Evolutionary conservation across 371 early-diverging fungal species (phyloP).

Genomic region (Syncephalastrum monosporum): DNA sequence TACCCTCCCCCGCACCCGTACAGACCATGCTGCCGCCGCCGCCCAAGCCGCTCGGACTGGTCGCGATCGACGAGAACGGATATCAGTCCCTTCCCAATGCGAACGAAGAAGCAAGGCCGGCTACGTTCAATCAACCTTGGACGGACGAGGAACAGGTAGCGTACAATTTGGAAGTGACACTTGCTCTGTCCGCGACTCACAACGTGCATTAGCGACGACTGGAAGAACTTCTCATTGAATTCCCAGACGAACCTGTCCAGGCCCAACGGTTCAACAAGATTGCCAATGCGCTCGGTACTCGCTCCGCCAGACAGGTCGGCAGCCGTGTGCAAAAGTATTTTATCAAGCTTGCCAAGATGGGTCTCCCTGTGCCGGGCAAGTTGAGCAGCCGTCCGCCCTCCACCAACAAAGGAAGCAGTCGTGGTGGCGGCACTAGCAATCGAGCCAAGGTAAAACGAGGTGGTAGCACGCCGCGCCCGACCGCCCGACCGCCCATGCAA

Average conservation of each 20-base stretch:
- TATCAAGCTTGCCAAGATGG: conserved; percentile 63
- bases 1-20: no score
- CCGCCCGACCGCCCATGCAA: conserved; percentile 10
- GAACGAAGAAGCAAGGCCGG: conserved; percentile 17
- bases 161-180: not conserved
- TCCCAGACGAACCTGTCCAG: conserved; percentile 64
- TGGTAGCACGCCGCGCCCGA: conserved; percentile 1
- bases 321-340: conserved; percentile 71
- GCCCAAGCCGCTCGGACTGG: not conserved
- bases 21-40: not conserved
- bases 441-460: conserved; percentile 3
- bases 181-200: not conserved
- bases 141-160: conserved; percentile 64
- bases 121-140: conserved; percentile 62
- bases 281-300: conserved; percentile 57
- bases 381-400: not conserved
- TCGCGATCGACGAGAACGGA: no score
- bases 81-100: no score
- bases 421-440: not conserved
- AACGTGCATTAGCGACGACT: conserved; percentile 32
- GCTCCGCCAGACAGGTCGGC: conserved; percentile 63
- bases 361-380: conserved; percentile 59
- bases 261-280: conserved; percentile 66
- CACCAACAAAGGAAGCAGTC: not conserved
- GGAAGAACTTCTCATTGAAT: conserved; percentile 53